Percentiles rank a stretch among this genome's conserved stretches.
Conservation (phyloP, 176 grass and related monocot species). For the Aegilops bicornis region DNA sequence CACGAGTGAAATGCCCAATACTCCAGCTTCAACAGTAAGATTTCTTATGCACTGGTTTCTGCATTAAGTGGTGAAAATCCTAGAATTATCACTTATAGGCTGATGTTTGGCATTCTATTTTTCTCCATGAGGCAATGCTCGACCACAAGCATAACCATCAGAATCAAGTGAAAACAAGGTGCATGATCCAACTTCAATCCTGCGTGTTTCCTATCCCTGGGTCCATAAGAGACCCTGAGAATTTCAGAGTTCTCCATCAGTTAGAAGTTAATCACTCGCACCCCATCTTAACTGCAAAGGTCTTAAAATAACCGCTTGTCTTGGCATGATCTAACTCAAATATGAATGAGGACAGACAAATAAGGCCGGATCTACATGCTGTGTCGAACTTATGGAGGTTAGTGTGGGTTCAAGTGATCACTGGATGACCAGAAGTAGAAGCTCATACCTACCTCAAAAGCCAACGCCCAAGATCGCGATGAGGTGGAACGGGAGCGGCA, state of each 20-base stretch:
- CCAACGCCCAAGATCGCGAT: slow-evolving; percentile 3
- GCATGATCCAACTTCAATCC: background rate
- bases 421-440: background rate
- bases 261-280: slow-evolving; percentile 8
- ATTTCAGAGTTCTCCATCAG: background rate
- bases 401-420: background rate
- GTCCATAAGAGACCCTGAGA: background rate
- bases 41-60: background rate
- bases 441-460: slow-evolving; percentile 1
- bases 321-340: background rate
- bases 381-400: background rate
- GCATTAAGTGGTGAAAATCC: background rate
- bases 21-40: background rate
- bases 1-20: background rate
- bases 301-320: background rate
- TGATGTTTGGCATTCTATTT: background rate
- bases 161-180: background rate
- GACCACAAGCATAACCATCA: background rate
- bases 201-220: background rate
- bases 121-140: background rate
- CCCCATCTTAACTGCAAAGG: background rate
- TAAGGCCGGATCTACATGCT: background rate
- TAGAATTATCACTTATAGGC: background rate
- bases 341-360: background rate
- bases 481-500: background rate